Conservation (phyloP, 139 green algal genomes). For the Chlorella sp. region DNA sequence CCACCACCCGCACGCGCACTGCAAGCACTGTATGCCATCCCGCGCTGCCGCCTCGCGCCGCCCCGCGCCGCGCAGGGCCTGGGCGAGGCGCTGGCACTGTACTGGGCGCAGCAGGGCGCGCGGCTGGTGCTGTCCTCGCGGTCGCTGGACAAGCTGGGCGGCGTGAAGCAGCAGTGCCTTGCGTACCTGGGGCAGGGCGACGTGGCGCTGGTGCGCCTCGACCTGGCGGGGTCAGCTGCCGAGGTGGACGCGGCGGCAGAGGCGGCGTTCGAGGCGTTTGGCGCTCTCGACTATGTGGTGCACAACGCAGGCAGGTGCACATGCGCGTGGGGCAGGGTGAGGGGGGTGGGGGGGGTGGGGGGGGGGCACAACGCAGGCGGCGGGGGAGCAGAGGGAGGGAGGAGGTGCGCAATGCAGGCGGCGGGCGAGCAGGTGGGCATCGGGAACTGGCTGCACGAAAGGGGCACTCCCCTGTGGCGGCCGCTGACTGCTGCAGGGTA, state of each 20-base stretch:
- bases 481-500: too few relatives aligned
- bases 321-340: too few relatives aligned
- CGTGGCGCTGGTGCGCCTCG: conserved; percentile 70
- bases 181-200: conserved; percentile 10
- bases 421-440: too few relatives aligned
- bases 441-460: too few relatives aligned
- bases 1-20: too few relatives aligned
- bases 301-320: conserved; percentile 68
- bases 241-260: conserved; percentile 16
- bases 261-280: conserved; percentile 53
- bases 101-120: conserved; percentile 62
- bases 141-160: conserved; percentile 55
- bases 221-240: conserved; percentile 64
- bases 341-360: too few relatives aligned
- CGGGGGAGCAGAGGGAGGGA: too few relatives aligned
- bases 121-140: conserved; percentile 74
- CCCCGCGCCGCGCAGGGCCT: conserved; percentile 51
- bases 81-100: conserved; percentile 59
- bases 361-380: too few relatives aligned
- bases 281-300: conserved; percentile 68
- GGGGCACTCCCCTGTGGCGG: too few relatives aligned
- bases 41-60: neutral
- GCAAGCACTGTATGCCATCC: neutral
- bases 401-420: too few relatives aligned
- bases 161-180: conserved; percentile 46